These are phyloP conservation scores for Telfairia occidentalis DNA, from an alignment of 331 rosid genomes.

Conservation along the genomic window DNA sequence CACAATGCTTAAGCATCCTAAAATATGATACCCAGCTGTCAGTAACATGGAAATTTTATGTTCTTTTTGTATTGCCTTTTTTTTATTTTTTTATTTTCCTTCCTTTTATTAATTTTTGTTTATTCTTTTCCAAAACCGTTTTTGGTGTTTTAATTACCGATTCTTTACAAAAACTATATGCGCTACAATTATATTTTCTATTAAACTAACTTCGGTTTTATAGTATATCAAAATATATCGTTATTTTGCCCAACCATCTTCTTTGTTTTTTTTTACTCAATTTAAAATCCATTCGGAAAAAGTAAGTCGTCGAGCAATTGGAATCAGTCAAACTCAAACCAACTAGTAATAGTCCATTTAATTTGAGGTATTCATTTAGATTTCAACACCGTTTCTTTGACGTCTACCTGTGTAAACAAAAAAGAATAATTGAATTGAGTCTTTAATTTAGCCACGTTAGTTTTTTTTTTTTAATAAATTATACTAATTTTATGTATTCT, in stretches of 20 bases:
- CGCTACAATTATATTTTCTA: too few relatives aligned
- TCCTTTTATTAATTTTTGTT: not conserved
- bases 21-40: conserved; percentile 10
- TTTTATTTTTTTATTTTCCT: not conserved
- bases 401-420: not conserved
- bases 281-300: not conserved
- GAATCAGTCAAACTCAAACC: not conserved
- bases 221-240: not conserved
- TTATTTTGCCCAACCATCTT: too few relatives aligned
- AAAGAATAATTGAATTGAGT: not conserved
- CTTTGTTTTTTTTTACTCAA: too few relatives aligned
- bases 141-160: too few relatives aligned
- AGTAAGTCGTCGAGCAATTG: not conserved
- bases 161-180: too few relatives aligned
- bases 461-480: not conserved
- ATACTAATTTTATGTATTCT: not conserved
- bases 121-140: not conserved
- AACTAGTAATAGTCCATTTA: not conserved
- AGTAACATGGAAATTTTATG: not conserved
- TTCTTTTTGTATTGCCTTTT: not conserved
- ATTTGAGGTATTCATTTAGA: not conserved
- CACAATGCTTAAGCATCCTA: conserved; percentile 34
- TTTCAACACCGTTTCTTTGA: not conserved
- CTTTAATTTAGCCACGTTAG: not conserved
- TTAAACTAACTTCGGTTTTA: too few relatives aligned